Evolutionary conservation across 352 stramenopile genomes (phyloP), one percentile per base, ranked within the genome.

Genomic region (Phytophthora rubi): DNA sequence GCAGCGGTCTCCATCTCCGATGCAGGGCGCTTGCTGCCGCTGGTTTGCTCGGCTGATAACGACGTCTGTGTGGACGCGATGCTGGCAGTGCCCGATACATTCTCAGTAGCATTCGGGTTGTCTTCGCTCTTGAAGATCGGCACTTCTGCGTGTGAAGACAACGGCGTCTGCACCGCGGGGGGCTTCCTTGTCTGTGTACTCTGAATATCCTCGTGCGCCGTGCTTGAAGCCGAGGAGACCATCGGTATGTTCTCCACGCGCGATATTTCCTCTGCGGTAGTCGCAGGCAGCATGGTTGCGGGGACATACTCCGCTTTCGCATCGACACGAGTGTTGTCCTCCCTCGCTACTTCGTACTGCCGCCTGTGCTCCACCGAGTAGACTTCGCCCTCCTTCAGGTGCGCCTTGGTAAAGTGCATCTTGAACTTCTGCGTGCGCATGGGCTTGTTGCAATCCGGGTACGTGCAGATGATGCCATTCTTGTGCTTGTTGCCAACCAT

Each of bases 401-500:
- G 87, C 64, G 75, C 70, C 76, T 90, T 90, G 44, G 82, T 83
- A 62, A 95, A 95, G 73, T 95, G 87, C 72, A 87, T 73, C 68
- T 95, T 95, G 66, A 95, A 95, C 71, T 95, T 95, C 60, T 95
- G 87, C 61, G 87, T 95, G 70, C 87, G 84, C 87, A 95, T 95
- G 53, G 84, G 77, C 78, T 91, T 93, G 58, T 90, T 83, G 71
- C 87, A 95, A 26, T 87, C 82, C 10, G 87, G 87, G 60, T 86
- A 95, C 71, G 79, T 83, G 75, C 87, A 95, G 63, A 93, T 80
- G 69, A 92, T 95, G 75, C 87, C 87, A 57, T 95, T 95, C 83
- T 95, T 95, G 85, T 95, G 87, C 78, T 95, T 95, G 79, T 90
- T 95, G 74, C 87, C 85, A 59, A 86, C 82, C 87, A 94, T 92